Base-by-base conservation (phyloP, 2,329 filamentous ascomycete species). In the Beauveria scarabaeidicola region DNA sequence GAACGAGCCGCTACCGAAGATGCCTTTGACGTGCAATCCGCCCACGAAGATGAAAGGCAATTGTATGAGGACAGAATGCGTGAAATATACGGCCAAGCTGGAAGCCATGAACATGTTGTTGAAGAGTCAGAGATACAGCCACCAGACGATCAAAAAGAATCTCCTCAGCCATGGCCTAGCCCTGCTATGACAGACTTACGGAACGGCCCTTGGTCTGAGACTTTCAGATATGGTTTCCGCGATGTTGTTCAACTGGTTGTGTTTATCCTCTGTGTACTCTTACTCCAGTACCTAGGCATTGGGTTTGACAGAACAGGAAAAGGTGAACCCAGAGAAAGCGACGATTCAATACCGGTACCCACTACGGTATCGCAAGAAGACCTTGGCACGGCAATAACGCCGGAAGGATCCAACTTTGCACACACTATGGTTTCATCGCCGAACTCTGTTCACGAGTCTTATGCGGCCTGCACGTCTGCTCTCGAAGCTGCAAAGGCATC, bases 21-120 rank as follows among this genome's bases (percentile, higher is more conserved):
- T 38, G 46, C 56, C 6, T 59, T 56, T 41, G 62, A 62, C 48
- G 59, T 36, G 36, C 59, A 59, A 47, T 64, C 32, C 25, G 59
- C 52, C 10, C 66, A 66, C 10, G 69, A 72, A n/a, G 70, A 74
- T 25, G 74, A 73, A 10, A 73, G 72, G 2, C 68, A 68, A 11
- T 70, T 71, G 2, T 80, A 83, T 1, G 78, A 81, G 62, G 79
- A 80, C 54, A 75, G 80, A 2, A 69, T 81, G 36, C 74, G 80
- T 5, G 81, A 85, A 62, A 80, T 81, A 21, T 84, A 84, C 62
- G 79, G 78, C 3, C 67, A 74, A n/a, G 68, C 67, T 19, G 63
- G 62, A 15, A 55, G 64, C 23, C 61, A 63, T 32, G 63, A 27
- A 23, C 52, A 54, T 59, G 62, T 19, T 3, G 9, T 51, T 1